phyloP scores from a whole-genome alignment of 2,329 filamentous ascomycete genomes.

The Hypomyces perniciosus region DNA sequence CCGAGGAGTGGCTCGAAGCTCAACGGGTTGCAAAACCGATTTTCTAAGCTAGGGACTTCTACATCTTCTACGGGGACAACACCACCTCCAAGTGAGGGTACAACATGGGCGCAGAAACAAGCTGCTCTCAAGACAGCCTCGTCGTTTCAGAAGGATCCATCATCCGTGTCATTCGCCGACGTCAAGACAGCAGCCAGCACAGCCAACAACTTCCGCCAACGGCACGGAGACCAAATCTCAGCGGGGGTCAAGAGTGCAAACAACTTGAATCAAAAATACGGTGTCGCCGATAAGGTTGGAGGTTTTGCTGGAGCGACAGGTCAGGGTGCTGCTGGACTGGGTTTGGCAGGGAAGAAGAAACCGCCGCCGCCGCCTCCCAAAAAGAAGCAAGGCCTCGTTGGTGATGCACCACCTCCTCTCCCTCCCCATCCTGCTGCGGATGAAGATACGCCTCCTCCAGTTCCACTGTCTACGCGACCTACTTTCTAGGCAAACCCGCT shows the following conservation, averaged over 20 bases:
- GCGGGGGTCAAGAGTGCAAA: slow-evolving; percentile 53
- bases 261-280: slow-evolving; percentile 56
- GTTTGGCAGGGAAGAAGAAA: slow-evolving; percentile 44
- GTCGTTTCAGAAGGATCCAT: slow-evolving; percentile 54
- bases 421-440: slow-evolving; percentile 13
- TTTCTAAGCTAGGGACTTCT: slow-evolving; percentile 46
- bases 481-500: slow-evolving; percentile 31
- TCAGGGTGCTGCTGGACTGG: slow-evolving; percentile 10
- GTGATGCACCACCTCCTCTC: slow-evolving; percentile 9
- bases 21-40: slow-evolving; percentile 62
- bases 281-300: slow-evolving; percentile 37
- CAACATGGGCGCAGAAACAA: slow-evolving; percentile 60
- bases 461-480: slow-evolving; percentile 47
- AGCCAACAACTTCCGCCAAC: slow-evolving; percentile 62
- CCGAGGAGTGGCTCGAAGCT: slow-evolving; percentile 38
- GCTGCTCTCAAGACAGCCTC: slow-evolving; percentile 56
- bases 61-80: slow-evolving; percentile 17
- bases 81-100: slow-evolving; percentile 39
- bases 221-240: slow-evolving; percentile 62
- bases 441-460: slow-evolving; percentile 40
- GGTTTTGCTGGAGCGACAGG: slow-evolving; percentile 11
- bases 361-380: slow-evolving; percentile 46
- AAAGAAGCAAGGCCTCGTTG: slow-evolving; percentile 41
- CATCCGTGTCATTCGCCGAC: slow-evolving; percentile 55
- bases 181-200: slow-evolving; percentile 53